Evolutionary conservation across 2,329 filamentous ascomycete species (phyloP).

Genomic region (Aspergillus pseudoviridinutans): DNA sequence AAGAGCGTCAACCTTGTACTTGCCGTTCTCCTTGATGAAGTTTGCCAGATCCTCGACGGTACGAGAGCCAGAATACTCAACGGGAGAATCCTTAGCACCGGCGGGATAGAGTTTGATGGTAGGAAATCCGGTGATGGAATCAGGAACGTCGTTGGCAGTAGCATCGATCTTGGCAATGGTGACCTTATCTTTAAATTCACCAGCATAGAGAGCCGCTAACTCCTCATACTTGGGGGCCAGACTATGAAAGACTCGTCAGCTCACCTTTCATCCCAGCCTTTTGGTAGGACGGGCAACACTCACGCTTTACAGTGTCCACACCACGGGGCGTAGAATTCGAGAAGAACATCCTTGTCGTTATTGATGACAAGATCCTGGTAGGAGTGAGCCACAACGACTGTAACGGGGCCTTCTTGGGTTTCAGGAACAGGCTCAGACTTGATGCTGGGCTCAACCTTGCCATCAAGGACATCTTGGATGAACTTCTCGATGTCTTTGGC

Average conservation of each 20-base stretch:
- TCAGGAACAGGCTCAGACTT: constrained; percentile 98
- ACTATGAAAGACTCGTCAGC: constrained; percentile 25
- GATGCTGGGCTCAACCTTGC: constrained; percentile 92
- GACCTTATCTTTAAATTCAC: constrained; percentile 55
- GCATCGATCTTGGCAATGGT: constrained; percentile 88
- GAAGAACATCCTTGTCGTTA: constrained; percentile 90
- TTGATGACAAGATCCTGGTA: constrained; percentile 91
- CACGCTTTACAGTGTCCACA: constrained; percentile 67
- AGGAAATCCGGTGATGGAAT: constrained; percentile 95
- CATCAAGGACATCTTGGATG: constrained; percentile 76
- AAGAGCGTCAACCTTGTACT: constrained; percentile 70
- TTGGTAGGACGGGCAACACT: constrained; percentile 21
- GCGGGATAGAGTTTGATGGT: constrained; percentile 98
- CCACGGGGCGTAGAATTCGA: constrained; percentile 97
- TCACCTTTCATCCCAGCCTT: neutral
- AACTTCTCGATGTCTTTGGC: constrained; percentile 72
- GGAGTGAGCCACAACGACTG: constrained; percentile 84
- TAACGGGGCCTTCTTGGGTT: constrained; percentile 84
- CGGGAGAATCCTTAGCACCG: constrained; percentile 75
- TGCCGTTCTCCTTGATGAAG: constrained; percentile 94
- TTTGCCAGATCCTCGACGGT: constrained; percentile 86
- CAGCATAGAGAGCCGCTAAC: constrained; percentile 54
- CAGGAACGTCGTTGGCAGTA: constrained; percentile 91
- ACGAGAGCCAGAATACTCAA: constrained; percentile 84
- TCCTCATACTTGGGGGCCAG: constrained; percentile 66